Conservation (phyloP, 2,329 filamentous ascomycete species). For the Alternaria incomplexa region DNA sequence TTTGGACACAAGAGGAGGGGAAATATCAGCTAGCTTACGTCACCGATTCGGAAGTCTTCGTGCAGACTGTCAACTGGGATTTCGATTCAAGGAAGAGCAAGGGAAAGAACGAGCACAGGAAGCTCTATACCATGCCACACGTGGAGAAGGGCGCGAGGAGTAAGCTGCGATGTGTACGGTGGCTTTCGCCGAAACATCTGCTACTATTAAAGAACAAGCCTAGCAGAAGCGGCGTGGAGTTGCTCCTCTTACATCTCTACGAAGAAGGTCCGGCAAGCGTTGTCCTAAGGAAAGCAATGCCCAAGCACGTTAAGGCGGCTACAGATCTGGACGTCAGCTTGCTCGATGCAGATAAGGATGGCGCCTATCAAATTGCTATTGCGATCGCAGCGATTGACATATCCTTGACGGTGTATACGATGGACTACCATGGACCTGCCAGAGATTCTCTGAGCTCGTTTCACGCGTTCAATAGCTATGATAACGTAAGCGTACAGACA, state of each 20-base stretch:
- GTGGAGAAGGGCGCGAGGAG: conserved; percentile 49
- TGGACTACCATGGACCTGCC: conserved; percentile 68
- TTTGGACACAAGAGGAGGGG: conserved; percentile 66
- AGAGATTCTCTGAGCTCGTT: conserved; percentile 56
- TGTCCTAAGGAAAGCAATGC: conserved; percentile 64
- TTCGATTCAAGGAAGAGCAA: conserved; percentile 50
- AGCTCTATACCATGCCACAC: conserved; percentile 40
- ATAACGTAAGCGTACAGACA: conserved; percentile 53
- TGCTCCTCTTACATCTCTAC: conserved; percentile 65
- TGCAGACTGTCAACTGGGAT: conserved; percentile 65
- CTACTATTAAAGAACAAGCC: conserved; percentile 64
- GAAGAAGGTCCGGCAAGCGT: conserved; percentile 60
- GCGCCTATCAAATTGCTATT: conserved; percentile 77
- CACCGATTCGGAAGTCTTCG: conserved; percentile 75
- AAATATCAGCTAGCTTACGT: conserved; percentile 79
- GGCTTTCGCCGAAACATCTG: conserved; percentile 60
- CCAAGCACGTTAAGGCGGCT: conserved; percentile 72
- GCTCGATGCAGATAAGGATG: conserved; percentile 64
- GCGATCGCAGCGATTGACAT: conserved; percentile 82
- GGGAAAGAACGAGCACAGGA: conserved; percentile 34
- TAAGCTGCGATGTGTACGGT: conserved; percentile 63
- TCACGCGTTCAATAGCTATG: conserved; percentile 58
- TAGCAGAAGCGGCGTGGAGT: conserved; percentile 61
- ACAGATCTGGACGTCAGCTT: conserved; percentile 79
- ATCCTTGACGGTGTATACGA: conserved; percentile 77